Percentiles rank a stretch among this genome's conserved stretches.
Conservation (phyloP, 192 early-diverging fungal genomes). For the Backusella westeae region DNA sequence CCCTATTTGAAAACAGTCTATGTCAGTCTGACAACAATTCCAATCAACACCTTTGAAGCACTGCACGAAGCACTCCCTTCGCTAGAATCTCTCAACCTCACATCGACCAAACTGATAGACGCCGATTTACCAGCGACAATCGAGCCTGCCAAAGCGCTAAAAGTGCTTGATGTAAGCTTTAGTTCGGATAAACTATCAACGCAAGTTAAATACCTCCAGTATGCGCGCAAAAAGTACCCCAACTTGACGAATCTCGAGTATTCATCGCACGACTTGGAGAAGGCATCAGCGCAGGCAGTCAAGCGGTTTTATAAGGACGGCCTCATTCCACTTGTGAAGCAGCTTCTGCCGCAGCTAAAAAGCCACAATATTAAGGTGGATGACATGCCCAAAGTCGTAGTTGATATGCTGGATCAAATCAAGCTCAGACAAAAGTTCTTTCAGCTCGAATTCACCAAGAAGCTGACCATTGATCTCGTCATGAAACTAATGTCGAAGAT, state of each 20-base stretch:
- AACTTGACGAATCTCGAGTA: neutral
- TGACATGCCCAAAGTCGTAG: neutral
- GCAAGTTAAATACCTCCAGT: neutral
- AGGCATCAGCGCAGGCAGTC: neutral
- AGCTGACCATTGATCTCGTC: neutral
- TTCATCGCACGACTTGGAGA: no score
- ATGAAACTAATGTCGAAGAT: no score
- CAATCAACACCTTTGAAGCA: neutral
- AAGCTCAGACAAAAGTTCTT: neutral
- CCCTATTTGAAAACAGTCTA: neutral
- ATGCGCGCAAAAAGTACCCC: neutral
- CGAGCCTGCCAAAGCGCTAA: neutral
- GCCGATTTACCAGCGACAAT: neutral
- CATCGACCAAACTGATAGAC: neutral
- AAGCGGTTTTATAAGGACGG: neutral
- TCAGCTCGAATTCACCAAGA: neutral
- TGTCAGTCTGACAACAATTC: neutral
- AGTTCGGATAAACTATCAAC: neutral
- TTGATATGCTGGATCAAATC: neutral
- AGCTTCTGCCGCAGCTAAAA: neutral
- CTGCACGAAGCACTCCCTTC: neutral
- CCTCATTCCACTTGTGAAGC: neutral
- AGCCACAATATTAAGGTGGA: neutral
- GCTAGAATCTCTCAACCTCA: neutral
- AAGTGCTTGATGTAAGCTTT: neutral